A percentile compares a stretch with the other conserved stretches of the same genome.
phyloP scores from a whole-genome alignment of 169 alveolate genomes.

The Toxoplasma gondii region DNA sequence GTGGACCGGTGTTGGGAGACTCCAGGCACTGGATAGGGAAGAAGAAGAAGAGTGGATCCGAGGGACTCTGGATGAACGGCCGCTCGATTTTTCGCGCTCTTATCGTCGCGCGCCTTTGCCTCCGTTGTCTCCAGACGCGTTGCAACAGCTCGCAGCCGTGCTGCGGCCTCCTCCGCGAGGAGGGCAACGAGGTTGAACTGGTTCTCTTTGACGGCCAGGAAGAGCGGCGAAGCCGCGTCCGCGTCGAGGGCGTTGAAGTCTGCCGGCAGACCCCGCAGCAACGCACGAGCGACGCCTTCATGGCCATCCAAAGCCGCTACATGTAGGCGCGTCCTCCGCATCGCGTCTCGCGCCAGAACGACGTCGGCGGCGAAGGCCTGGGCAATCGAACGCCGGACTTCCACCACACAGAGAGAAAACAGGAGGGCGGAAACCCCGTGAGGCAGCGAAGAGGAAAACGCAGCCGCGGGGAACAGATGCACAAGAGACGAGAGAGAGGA shows the following conservation, averaged over 20 bases:
- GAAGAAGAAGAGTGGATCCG: too few species aligned
- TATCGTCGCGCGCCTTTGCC: neutral
- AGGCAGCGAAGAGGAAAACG: neutral
- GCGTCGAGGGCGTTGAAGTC: neutral
- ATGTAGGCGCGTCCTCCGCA: neutral
- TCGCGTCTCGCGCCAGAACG: neutral
- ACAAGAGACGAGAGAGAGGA: neutral
- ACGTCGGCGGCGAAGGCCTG: neutral
- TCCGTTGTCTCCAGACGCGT: neutral
- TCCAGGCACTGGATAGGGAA: too few species aligned
- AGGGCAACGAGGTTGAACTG: constrained; percentile 6
- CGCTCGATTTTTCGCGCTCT: too few species aligned
- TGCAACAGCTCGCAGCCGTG: neutral
- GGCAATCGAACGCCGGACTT: neutral
- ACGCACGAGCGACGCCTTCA: neutral
- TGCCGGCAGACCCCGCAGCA: neutral
- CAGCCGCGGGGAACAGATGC: neutral
- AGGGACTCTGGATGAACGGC: too few species aligned
- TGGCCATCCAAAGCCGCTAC: constrained; percentile 4
- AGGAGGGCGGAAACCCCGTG: neutral
- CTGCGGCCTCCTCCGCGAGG: neutral
- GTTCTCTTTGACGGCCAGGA: neutral
- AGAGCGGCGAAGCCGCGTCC: constrained; percentile 7
- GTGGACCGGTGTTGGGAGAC: too few species aligned
- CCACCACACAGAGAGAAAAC: neutral